Evolutionary conservation across 192 early-diverging fungal genomes (phyloP).

Genomic region (Helicostylum pulchrum): DNA sequence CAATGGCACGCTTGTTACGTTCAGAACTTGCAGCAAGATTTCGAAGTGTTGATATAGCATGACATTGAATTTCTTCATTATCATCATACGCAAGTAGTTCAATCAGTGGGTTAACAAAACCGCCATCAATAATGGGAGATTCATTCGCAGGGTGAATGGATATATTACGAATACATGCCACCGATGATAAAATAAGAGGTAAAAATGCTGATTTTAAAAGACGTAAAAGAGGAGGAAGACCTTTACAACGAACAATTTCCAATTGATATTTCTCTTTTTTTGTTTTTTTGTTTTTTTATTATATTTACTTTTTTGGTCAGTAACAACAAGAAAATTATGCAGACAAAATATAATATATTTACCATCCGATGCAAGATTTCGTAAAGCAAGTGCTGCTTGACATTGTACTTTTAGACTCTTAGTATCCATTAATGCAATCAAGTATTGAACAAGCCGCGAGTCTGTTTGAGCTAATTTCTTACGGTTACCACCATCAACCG

Average conservation of each 20-base stretch:
- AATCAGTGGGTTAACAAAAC: constrained; percentile 68
- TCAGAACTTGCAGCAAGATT: constrained; percentile 80
- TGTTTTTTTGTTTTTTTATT: background rate
- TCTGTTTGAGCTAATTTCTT: constrained; percentile 70
- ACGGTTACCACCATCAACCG: constrained; percentile 71
- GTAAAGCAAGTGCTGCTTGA: constrained; percentile 82
- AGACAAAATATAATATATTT: constrained; percentile 1
- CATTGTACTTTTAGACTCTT: constrained; percentile 81
- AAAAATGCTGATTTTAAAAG: constrained; percentile 73
- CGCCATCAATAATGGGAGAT: constrained; percentile 77
- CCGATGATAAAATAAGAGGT: constrained; percentile 76
- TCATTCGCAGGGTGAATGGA: constrained; percentile 87
- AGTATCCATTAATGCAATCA: constrained; percentile 77
- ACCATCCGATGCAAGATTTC: constrained; percentile 84
- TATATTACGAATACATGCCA: constrained; percentile 86
- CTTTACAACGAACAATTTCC: constrained; percentile 75
- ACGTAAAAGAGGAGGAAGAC: constrained; percentile 67
- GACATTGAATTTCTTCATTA: constrained; percentile 83
- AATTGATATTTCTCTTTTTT: constrained; percentile 78
- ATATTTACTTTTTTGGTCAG: background rate
- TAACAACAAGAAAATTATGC: background rate
- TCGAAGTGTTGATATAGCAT: constrained; percentile 80
- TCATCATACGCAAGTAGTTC: constrained; percentile 60
- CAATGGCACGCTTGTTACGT: constrained; percentile 71
- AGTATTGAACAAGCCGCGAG: constrained; percentile 64